A percentile compares a stretch with the other conserved stretches of the same genome.
Evolutionary conservation across 441 rosid genomes (phyloP).

Genomic region (Gossypium davidsonii): DNA sequence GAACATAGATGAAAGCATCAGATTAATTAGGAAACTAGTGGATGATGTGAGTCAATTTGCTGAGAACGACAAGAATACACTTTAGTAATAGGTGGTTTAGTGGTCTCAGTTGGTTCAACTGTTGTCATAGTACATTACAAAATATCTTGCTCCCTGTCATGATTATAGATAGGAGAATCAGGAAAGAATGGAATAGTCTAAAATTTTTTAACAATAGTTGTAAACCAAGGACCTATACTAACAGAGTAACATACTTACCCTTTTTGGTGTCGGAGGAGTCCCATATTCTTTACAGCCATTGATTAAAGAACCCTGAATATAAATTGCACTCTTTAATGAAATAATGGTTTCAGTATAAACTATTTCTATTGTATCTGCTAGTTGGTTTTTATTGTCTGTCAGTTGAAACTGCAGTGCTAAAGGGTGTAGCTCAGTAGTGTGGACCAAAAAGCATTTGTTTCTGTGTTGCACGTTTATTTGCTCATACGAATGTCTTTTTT

Average conservation of each 20-base stretch:
- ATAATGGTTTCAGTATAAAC: not conserved
- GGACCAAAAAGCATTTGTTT: not conserved
- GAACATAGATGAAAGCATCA: not conserved
- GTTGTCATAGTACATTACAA: no score
- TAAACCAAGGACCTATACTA: not conserved
- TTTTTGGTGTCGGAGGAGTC: not conserved
- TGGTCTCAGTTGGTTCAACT: not conserved
- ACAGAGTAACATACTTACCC: not conserved
- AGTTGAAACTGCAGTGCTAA: not conserved
- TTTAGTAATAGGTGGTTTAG: not conserved
- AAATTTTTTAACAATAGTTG: not conserved
- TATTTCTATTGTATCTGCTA: not conserved
- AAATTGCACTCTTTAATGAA: not conserved
- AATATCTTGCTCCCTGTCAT: no score
- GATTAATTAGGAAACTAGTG: not conserved
- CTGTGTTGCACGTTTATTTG: not conserved
- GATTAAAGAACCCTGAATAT: not conserved
- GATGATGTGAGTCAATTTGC: not conserved
- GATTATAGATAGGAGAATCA: no score
- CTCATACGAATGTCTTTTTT: not conserved
- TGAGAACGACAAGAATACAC: not conserved
- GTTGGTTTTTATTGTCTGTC: not conserved
- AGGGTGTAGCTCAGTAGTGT: not conserved
- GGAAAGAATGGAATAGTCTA: not conserved
- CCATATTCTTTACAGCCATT: not conserved